These are phyloP conservation scores for Eucalyptus marginata DNA, from an alignment of 345 rosid species.

Conservation along the genomic window DNA sequence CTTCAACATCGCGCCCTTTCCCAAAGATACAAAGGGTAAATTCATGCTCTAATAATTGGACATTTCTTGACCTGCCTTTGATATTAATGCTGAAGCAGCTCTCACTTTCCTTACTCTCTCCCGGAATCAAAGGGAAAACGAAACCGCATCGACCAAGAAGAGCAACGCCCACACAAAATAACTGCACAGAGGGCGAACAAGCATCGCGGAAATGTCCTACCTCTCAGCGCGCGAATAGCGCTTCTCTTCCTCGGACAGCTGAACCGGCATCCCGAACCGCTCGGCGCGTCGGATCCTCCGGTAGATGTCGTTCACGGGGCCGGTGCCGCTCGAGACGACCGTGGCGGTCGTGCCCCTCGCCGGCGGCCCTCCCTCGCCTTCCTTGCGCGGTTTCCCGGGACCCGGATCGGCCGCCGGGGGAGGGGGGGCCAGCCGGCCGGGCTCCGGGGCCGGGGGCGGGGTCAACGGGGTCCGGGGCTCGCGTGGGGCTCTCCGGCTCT, in stretches of 20 bases:
- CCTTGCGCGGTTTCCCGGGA: background rate
- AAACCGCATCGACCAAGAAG: rapidly evolving
- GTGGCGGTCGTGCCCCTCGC: background rate
- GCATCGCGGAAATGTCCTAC: constrained; percentile 5
- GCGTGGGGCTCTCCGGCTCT: constrained; percentile 8
- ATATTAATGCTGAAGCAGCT: background rate
- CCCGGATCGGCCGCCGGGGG: background rate
- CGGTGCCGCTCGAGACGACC: constrained; percentile 1
- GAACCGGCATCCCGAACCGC: constrained; percentile 74
- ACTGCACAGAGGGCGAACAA: background rate
- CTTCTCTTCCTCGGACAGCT: constrained; percentile 79
- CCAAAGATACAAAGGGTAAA: background rate
- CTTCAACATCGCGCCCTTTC: background rate
- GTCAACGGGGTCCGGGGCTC: constrained; percentile 1
- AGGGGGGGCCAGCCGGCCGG: background rate
- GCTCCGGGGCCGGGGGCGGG: background rate
- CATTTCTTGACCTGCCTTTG: background rate
- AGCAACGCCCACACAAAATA: background rate
- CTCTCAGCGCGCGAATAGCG: constrained; percentile 89
- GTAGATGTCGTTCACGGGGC: constrained; percentile 31
- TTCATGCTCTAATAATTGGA: background rate
- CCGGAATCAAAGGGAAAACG: background rate
- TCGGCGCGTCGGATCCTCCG: constrained; percentile 89
- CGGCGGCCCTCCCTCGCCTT: background rate
- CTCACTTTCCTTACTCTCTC: background rate